These are phyloP conservation scores for Colletotrichum lupini DNA, from an alignment of 2,329 filamentous ascomycete species.

Conservation along the genomic window DNA sequence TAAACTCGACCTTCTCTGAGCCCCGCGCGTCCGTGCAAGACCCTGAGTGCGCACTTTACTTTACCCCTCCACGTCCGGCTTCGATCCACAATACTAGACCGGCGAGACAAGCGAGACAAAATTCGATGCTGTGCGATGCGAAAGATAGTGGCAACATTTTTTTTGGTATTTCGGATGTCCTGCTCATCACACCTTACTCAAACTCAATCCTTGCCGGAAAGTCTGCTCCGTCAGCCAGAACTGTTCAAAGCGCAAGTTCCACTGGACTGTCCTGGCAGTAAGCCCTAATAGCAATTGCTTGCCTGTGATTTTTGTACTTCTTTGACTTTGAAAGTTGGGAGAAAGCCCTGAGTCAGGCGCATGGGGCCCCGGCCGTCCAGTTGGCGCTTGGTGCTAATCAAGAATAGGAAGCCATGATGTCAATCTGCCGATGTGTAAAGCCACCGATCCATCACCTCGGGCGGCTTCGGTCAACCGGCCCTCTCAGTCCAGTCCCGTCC, in stretches of 20 bases:
- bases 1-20: background rate
- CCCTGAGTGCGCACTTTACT: background rate
- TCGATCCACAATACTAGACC: background rate
- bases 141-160: slow-evolving; percentile 20
- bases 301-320: background rate
- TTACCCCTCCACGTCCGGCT: background rate
- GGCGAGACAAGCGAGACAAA: slow-evolving; percentile 4
- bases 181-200: background rate
- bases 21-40: slow-evolving; percentile 2
- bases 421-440: slow-evolving; percentile 21
- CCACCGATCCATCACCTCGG: slow-evolving; percentile 19
- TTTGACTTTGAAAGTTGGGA: background rate
- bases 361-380: background rate
- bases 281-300: background rate
- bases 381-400: slow-evolving; percentile 18
- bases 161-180: background rate
- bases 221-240: slow-evolving; percentile 1
- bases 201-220: slow-evolving; percentile 11
- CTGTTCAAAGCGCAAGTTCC: background rate
- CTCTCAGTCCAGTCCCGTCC: background rate
- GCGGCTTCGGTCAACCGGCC: slow-evolving; percentile 7
- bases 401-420: slow-evolving; percentile 18
- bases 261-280: background rate
- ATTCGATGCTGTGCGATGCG: slow-evolving; percentile 10
- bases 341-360: slow-evolving; percentile 20